phyloP scores from a whole-genome alignment of 805 yeast species.

The Debaryomyces tyrocola region DNA sequence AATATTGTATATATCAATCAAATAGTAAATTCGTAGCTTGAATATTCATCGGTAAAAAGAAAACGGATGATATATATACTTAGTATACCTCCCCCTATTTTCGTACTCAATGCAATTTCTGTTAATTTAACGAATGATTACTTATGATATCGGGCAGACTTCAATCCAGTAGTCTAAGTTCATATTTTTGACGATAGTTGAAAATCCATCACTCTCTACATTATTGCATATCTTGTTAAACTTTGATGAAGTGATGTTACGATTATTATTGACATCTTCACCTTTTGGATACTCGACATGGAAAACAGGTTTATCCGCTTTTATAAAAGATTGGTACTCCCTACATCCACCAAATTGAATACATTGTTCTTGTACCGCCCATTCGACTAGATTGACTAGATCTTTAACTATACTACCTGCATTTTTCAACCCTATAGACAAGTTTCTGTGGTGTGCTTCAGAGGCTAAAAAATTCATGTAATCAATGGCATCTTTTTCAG shows the following conservation, averaged over 20 bases:
- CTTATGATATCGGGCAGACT: not conserved
- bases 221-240: constrained; percentile 8
- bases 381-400: constrained; percentile 18
- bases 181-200: constrained; percentile 21
- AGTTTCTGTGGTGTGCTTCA: constrained; percentile 13
- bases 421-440: constrained; percentile 26
- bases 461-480: constrained; percentile 20
- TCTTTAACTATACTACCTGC: constrained; percentile 18
- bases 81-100: too few species aligned
- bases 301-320: constrained; percentile 19
- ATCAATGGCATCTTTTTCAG: constrained; percentile 18
- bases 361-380: constrained; percentile 27
- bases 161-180: constrained; percentile 20
- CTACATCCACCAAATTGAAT: constrained; percentile 23
- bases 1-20: too few species aligned
- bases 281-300: constrained; percentile 28
- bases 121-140: too few species aligned
- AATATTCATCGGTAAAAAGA: too few species aligned
- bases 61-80: too few species aligned
- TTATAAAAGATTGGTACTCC: constrained; percentile 11
- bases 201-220: constrained; percentile 12
- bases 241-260: constrained; percentile 1
- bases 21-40: too few species aligned
- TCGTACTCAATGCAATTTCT: too few species aligned
- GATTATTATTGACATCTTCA: constrained; percentile 8